Base-by-base conservation (phyloP, 352 stramenopile genomes). In the Pythium pyrilobum region DNA sequence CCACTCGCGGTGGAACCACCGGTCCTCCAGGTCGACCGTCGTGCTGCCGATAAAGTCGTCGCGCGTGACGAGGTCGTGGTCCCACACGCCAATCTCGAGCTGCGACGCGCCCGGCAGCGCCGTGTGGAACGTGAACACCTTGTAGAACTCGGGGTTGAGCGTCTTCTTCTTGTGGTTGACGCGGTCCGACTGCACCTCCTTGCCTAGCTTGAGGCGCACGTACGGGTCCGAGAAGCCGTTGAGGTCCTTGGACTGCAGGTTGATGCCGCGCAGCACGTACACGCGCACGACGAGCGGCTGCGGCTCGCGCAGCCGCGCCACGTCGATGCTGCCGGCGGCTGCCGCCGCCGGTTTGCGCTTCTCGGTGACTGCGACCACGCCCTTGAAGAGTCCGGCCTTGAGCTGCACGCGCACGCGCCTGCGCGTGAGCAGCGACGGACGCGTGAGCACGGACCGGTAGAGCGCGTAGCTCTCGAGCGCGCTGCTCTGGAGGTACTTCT, bases 41-140 rank as follows among this genome's bases (percentile, higher is more conserved):
- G 90, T 97, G 3, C 77, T 76, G 4, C 92, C 90, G 25, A 98
- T 97, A 2, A 98, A 74, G 24, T 97, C 72, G 59, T 97, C 87
- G 1, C 52, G 54, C 24, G 50, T 41, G 3, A 95, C 56, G 0
- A 87, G 27, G 32, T 90, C 82, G 51, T 89, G 78, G 58, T 94
- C 85, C 78, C 84, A 93, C 16, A 95, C 72, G 20, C 61, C 57
- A 36, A 94, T 82, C 23, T 89, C 76, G 1, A 95, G 72, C 45
- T 94, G 83, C 0, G 81, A 93, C 9, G 81, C 71, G 1, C 79
- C 85, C 4, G 85, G 85, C 6, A 95, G 57, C 9, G 64, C 84
- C 21, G 84, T 85, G 32, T 81, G 59, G 39, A 94, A 73, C 3
- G 69, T 70, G 42, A 86, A 92, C 36, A 73, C 53, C 4, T 67